Evolutionary conservation across 2,329 filamentous ascomycete species (phyloP).

Genomic region (Davidsoniella virescens): DNA sequence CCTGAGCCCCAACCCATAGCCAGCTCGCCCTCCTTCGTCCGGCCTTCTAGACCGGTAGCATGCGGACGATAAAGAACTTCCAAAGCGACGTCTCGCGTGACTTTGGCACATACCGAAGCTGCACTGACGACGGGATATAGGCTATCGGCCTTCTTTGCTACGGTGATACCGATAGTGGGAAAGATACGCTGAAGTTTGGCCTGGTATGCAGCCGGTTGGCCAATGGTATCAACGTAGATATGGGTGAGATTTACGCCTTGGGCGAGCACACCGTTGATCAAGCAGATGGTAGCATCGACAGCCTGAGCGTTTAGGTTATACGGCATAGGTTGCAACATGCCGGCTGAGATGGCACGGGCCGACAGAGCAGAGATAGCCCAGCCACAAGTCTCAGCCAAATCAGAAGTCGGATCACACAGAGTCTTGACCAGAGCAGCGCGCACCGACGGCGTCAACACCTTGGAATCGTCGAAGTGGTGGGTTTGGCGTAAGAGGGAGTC

Average conservation of each 20-base stretch:
- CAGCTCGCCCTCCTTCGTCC: constrained; percentile 18
- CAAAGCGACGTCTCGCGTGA: constrained; percentile 79
- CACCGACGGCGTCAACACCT: constrained; percentile 68
- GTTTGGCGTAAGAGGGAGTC: constrained; percentile 59
- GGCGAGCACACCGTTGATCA: constrained; percentile 64
- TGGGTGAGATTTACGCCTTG: constrained; percentile 69
- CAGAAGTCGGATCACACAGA: constrained; percentile 47
- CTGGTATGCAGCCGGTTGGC: constrained; percentile 69
- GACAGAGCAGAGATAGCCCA: constrained; percentile 75
- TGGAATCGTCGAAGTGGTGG: constrained; percentile 89
- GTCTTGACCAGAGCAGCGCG: constrained; percentile 53
- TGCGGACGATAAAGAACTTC: constrained; percentile 53
- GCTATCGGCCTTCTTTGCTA: constrained; percentile 83
- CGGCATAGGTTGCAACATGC: constrained; percentile 52
- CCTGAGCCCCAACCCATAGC: constrained; percentile 65
- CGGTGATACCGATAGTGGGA: constrained; percentile 57
- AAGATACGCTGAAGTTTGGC: constrained; percentile 70
- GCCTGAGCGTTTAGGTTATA: constrained; percentile 97
- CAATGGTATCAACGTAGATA: constrained; percentile 92
- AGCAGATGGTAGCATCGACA: constrained; percentile 72
- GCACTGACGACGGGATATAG: constrained; percentile 87
- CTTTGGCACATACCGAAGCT: constrained; percentile 88
- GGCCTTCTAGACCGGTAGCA: constrained; percentile 18
- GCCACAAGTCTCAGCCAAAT: constrained; percentile 44
- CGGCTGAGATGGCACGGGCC: constrained; percentile 63